phyloP scores from a whole-genome alignment of 768 basidiomycete species.

The Clitopilus hobsonii region DNA sequence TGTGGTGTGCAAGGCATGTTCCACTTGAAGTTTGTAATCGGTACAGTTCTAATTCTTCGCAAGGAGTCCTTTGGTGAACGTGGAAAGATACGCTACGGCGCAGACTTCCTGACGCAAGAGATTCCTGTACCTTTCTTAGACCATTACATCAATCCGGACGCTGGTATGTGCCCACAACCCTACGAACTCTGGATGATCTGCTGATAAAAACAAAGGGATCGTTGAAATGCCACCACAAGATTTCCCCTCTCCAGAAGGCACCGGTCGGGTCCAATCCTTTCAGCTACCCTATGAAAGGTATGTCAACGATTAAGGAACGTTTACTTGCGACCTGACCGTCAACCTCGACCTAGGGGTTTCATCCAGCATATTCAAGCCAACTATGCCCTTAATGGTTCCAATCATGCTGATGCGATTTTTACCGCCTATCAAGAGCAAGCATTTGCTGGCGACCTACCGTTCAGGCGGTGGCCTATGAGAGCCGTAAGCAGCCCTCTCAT shows the following conservation, averaged over 20 bases:
- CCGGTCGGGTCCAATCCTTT: slow-evolving; percentile 39
- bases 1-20: slow-evolving; percentile 47
- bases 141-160: slow-evolving; percentile 23
- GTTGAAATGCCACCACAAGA: slow-evolving; percentile 11
- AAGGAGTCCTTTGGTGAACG: slow-evolving; percentile 19
- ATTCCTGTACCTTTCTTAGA: slow-evolving; percentile 25
- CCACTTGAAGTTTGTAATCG: neutral
- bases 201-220: slow-evolving; percentile 22
- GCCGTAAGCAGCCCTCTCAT: slow-evolving; percentile 36
- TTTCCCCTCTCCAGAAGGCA: slow-evolving; percentile 18
- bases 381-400: slow-evolving; percentile 26
- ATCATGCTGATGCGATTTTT: slow-evolving; percentile 59
- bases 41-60: too few species aligned
- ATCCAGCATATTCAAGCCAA: slow-evolving; percentile 53
- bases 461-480: slow-evolving; percentile 71
- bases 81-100: slow-evolving; percentile 26
- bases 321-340: neutral
- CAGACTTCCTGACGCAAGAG: slow-evolving; percentile 28
- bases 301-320: too few species aligned
- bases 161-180: slow-evolving; percentile 18
- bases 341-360: slow-evolving; percentile 39
- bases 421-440: slow-evolving; percentile 65
- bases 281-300: slow-evolving; percentile 43
- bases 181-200: neutral
- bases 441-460: slow-evolving; percentile 44